Evolutionary conservation across 306 rosid species (phyloP), one percentile per base, ranked within the genome.

Genomic region (Prunus campanulata): DNA sequence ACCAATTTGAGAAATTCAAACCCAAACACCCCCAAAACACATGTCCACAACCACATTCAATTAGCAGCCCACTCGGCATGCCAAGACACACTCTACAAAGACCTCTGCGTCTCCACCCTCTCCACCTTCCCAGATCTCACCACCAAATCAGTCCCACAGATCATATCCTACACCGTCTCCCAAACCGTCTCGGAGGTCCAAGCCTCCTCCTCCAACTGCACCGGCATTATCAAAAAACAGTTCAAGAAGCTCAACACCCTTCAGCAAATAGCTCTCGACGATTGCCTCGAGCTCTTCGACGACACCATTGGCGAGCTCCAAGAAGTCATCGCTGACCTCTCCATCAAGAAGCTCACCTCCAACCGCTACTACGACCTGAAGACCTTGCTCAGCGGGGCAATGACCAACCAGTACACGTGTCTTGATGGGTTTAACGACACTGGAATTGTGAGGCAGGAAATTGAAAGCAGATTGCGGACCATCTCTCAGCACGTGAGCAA

Each of bases 391-490:
- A 94, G 98, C 44, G 96, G 85, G 0, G 95, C 98, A 16, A 92
- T 94, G 91, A 94, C 98, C 4, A 94, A 94, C 66, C 76, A 92
- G 64, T 80, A 82, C 89, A 94, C 98, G 65, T 92, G 97, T n/a
- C 87, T 92, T 0, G 98, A 94, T 24, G 98, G 97, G 25, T 88
- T 94, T 29, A 85, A 85, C 0, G 62, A 76, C 62, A 62, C 83
- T 25, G 83, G 71, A 3, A 72, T 75, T 8, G 80, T 89, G 51
- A 85, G 88, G 42, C 24, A 52, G 0, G 64, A 35, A 35, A 81
- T 94, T 0, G 74, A 90, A 80, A 59, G 77, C 9, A 78, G 60
- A 15, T 13, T 91, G 80, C 8, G 42, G 16, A 68, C 79, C 11
- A 89, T 86, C 30, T 79, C 84, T 1, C 82, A 46, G 22, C 97